phyloP scores from a whole-genome alignment of 2,329 filamentous ascomycete species.

The Xylariaceae sp. region DNA sequence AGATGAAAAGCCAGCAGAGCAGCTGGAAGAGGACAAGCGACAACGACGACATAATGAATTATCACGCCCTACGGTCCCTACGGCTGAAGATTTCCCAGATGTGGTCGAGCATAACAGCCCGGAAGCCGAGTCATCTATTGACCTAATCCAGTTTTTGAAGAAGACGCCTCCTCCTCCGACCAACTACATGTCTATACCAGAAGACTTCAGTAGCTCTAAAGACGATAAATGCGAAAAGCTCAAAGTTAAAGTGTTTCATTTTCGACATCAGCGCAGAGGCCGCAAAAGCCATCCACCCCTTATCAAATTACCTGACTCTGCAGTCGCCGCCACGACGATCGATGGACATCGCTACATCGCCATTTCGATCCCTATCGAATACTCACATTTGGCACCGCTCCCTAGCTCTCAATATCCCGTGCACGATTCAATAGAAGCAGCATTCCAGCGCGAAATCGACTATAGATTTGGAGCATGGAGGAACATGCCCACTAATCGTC shows the following conservation, averaged over 20 bases:
- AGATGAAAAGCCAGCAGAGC: conserved; percentile 14
- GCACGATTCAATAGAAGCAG: conserved; percentile 27
- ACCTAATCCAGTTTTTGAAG: conserved; percentile 50
- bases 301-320: conserved; percentile 60
- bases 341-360: conserved; percentile 64
- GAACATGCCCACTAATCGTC: conserved; percentile 22
- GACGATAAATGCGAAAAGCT: conserved; percentile 51
- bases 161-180: conserved; percentile 55
- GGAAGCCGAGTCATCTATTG: conserved; percentile 2
- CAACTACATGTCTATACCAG: conserved; percentile 57
- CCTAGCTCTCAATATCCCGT: conserved; percentile 35
- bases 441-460: conserved; percentile 29
- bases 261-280: conserved; percentile 45
- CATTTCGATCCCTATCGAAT: conserved; percentile 64
- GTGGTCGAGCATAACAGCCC: conserved; percentile 46
- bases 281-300: conserved; percentile 34
- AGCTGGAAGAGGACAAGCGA: conserved; percentile 5
- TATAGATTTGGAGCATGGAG: conserved; percentile 27
- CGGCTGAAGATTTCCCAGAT: conserved; percentile 26
- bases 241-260: conserved; percentile 50
- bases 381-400: conserved; percentile 50
- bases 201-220: conserved; percentile 34
- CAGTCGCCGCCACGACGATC: conserved; percentile 60
- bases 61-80: conserved; percentile 26
- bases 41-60: conserved; percentile 15